Evolutionary conservation across 169 alveolate genomes (phyloP), one percentile per base, ranked within the genome.

Genomic region (Cryptosporidium sp.): DNA sequence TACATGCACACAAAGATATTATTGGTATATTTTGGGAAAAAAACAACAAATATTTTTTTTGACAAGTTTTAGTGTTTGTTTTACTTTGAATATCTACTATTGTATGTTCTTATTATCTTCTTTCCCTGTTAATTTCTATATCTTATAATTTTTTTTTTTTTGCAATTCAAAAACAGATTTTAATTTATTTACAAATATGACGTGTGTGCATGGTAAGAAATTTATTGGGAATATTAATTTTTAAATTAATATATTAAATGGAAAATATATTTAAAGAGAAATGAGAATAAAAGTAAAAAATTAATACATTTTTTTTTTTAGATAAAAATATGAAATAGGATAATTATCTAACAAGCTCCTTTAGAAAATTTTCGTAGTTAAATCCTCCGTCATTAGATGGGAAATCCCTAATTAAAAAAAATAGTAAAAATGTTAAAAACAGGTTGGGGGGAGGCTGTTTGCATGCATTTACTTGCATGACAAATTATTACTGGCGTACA

Each of bases 381-480:
- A 80, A 80, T 37, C 75, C 75, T 14, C 89, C 89, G 26, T 80
- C 89, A 9, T 45, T 23, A 10, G 89, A 31, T 21, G 89, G 80
- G 23, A 80, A 80, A n/a, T 80, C 89, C 37, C 89, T 80, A 56
- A 39, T 35, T 26, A 37, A 18, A 23, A 18, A 21, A 37, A 65
- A n/a, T 42, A 26, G 29, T 56, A 8, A 56, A 23, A 37, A 26
- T 9, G 37, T 3, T 29, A n/a, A 21, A 26, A n/a, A 0, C 26
- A 21, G 35, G 67, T 12, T 10, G 35, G 67, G 37, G 37, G 37
- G 12, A n/a, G 1, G 10, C 33, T 4, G 21, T 5, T n/a, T 26
- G 35, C 29, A 26, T 56, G 37, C 5, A 26, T 26, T 23, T 21
- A 23, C 39, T 56, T 56, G 35, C 67, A 56, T 4, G 2, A n/a